These are phyloP conservation scores for Aquilaria agallochum DNA, from an alignment of 441 rosid genomes.

Conservation along the genomic window DNA sequence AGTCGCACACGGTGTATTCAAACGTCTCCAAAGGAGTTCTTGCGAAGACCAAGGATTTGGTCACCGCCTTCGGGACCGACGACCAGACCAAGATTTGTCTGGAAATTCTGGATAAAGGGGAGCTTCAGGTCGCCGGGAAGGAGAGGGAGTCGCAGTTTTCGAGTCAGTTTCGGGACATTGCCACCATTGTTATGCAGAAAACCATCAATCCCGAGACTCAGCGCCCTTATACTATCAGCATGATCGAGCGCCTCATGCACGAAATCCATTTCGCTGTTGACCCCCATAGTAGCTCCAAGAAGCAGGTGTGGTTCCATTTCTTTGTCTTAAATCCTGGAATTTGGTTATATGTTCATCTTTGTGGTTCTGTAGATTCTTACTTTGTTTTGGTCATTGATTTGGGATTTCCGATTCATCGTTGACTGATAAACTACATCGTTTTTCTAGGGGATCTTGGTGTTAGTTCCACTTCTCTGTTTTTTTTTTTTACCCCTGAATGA, in stretches of 20 bases:
- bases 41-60: slow-evolving; percentile 82
- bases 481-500: neutral
- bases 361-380: too few species aligned
- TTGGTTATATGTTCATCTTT: too few species aligned
- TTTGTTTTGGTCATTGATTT: too few species aligned
- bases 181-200: slow-evolving; percentile 96
- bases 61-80: slow-evolving; percentile 66
- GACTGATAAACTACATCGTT: too few species aligned
- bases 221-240: slow-evolving; percentile 91
- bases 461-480: neutral
- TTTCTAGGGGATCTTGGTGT: neutral
- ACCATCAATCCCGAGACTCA: slow-evolving; percentile 89
- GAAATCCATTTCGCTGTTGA: slow-evolving; percentile 95
- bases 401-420: too few species aligned
- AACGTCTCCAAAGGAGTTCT: slow-evolving; percentile 95
- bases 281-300: slow-evolving; percentile 83
- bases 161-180: slow-evolving; percentile 92
- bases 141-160: slow-evolving; percentile 92
- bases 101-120: slow-evolving; percentile 97
- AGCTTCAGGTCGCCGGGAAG: slow-evolving; percentile 98
- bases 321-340: neutral
- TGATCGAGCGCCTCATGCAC: slow-evolving; percentile 95
- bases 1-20: slow-evolving; percentile 90
- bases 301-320: slow-evolving; percentile 52
- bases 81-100: slow-evolving; percentile 80